Evolutionary conservation across 257 asterid species (phyloP).

Genomic region (Solanum verrucosum): DNA sequence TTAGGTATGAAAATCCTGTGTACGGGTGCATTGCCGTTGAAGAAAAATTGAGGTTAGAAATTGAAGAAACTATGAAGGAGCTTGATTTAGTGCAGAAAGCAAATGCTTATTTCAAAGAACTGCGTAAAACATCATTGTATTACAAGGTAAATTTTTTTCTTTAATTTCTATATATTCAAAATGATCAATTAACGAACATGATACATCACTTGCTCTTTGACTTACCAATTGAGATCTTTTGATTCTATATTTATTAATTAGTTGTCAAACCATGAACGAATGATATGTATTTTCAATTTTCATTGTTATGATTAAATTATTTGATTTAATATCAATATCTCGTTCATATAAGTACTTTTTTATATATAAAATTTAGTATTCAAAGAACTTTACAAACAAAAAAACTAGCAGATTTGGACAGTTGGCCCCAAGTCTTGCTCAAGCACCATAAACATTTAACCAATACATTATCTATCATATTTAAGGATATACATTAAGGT

Average conservation of each 20-base stretch:
- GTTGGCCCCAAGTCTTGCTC: neutral
- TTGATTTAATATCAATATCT: too few relatives aligned
- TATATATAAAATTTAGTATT: too few relatives aligned
- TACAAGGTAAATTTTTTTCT: neutral
- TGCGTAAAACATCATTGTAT: neutral
- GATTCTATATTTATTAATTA: too few relatives aligned
- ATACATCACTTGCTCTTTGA: neutral
- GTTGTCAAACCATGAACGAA: neutral
- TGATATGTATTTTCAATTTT: neutral
- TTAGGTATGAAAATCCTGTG: slow-evolving; percentile 5
- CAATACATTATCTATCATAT: neutral
- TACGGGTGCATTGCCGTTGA: neutral
- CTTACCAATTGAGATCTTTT: neutral
- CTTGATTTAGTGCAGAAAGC: neutral
- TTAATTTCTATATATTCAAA: neutral
- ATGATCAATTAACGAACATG: neutral
- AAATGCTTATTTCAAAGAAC: neutral
- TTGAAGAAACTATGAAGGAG: neutral
- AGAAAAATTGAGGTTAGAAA: neutral
- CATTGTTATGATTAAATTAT: too few relatives aligned
- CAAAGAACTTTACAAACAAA: neutral
- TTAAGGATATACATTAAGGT: neutral
- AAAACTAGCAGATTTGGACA: neutral
- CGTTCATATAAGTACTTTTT: too few relatives aligned
- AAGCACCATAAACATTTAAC: neutral